Conservation (phyloP, 495 filamentous ascomycete genomes). For the Lindgomyces ingoldianus region DNA sequence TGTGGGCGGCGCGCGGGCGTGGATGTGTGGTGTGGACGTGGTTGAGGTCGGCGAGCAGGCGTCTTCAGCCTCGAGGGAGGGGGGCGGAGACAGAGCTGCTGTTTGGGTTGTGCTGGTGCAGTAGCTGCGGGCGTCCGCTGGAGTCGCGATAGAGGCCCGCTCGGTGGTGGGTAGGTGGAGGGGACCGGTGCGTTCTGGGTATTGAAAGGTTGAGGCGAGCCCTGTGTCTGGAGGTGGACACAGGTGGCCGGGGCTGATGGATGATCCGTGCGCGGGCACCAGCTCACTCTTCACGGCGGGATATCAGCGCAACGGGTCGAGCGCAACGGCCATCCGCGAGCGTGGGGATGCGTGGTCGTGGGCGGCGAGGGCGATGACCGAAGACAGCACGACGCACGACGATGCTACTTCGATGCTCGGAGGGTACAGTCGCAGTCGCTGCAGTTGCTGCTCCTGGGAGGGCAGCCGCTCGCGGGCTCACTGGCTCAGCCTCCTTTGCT, state of each 20-base stretch:
- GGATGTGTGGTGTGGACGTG: neutral
- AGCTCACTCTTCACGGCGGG: too few relatives aligned
- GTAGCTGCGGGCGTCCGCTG: neutral
- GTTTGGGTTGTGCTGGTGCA: neutral
- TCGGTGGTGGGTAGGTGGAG: neutral
- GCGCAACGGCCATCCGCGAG: neutral
- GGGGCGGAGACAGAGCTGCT: neutral
- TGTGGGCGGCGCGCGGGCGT: neutral
- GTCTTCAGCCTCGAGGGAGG: neutral
- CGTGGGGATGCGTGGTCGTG: neutral
- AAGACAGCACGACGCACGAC: neutral
- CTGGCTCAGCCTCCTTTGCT: neutral
- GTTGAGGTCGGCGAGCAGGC: neutral
- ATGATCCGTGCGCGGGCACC: neutral
- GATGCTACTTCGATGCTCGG: neutral
- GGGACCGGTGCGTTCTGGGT: neutral
- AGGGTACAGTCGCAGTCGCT: too few relatives aligned
- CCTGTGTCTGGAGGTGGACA: neutral
- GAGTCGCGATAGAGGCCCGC: neutral
- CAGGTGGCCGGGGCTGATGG: neutral
- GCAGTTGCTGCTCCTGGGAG: too few relatives aligned
- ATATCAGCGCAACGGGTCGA: neutral
- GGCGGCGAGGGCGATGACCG: too few relatives aligned
- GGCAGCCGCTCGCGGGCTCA: neutral
- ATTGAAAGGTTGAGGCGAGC: neutral